Percentiles rank a stretch among this genome's conserved stretches.
phyloP scores from a whole-genome alignment of 495 filamentous ascomycete genomes.

The Cladorrhinum samala region DNA sequence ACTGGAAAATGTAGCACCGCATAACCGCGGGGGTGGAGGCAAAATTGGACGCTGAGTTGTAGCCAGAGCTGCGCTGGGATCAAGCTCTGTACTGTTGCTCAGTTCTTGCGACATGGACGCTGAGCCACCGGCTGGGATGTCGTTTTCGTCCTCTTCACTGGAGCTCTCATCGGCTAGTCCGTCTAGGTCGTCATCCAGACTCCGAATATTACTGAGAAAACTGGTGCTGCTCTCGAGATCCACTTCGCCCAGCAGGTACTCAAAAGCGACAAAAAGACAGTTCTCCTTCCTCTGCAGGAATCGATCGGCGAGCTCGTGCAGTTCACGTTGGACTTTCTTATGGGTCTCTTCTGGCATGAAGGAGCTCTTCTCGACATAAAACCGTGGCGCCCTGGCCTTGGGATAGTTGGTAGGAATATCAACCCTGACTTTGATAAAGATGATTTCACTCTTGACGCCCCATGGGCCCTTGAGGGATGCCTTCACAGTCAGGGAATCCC shows the following conservation, averaged over 20 bases:
- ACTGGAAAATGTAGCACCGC: constrained; percentile 70
- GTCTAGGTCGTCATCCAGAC: constrained; percentile 56
- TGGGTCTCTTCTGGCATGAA: constrained; percentile 66
- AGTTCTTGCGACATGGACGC: constrained; percentile 52
- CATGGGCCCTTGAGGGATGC: constrained; percentile 85
- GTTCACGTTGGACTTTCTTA: constrained; percentile 56
- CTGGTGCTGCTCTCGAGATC: constrained; percentile 67
- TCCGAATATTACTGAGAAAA: constrained; percentile 58
- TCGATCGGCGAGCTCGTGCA: constrained; percentile 62
- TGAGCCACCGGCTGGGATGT: constrained; percentile 47
- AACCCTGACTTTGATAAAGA: constrained; percentile 73
- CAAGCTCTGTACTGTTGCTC: constrained; percentile 44
- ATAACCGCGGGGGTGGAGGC: constrained; percentile 67
- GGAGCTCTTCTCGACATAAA: constrained; percentile 70
- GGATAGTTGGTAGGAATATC: constrained; percentile 78
- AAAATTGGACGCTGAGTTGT: constrained; percentile 64
- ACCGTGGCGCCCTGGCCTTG: constrained; percentile 55
- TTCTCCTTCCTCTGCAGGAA: constrained; percentile 65
- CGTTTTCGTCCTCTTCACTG: constrained; percentile 77
- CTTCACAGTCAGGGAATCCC: constrained; percentile 61
- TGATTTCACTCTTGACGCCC: constrained; percentile 61
- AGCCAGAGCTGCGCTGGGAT: constrained; percentile 39
- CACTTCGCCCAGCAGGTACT: constrained; percentile 79
- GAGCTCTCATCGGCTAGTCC: constrained; percentile 60
- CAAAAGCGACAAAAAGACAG: constrained; percentile 75